phyloP scores from a whole-genome alignment of 1,284 basidiomycete species.

The Exsudoporus floridanus region DNA sequence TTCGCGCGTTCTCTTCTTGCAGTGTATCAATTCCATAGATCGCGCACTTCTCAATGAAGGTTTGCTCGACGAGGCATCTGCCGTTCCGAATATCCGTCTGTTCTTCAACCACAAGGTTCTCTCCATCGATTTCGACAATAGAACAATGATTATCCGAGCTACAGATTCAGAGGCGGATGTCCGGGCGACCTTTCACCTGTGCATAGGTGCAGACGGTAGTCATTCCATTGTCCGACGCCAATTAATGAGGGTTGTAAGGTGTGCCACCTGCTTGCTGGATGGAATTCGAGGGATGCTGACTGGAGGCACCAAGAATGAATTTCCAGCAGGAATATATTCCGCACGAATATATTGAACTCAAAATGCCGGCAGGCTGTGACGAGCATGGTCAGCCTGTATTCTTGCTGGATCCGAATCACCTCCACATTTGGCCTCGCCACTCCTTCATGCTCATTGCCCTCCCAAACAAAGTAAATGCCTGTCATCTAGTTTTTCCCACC shows the following conservation, averaged over 20 bases:
- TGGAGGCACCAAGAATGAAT: constrained; percentile 68
- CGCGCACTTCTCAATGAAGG: constrained; percentile 84
- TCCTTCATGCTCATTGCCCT: constrained; percentile 99
- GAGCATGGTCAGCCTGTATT: constrained; percentile 64
- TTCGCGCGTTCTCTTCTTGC: constrained; percentile 24
- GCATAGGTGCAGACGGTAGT: constrained; percentile 87
- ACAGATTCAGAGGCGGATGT: constrained; percentile 44
- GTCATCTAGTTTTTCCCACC: constrained; percentile 28
- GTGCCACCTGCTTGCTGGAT: constrained; percentile 30
- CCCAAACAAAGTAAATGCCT: constrained; percentile 80
- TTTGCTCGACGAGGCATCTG: constrained; percentile 70
- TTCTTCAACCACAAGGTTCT: constrained; percentile 83
- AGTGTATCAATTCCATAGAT: constrained; percentile 94
- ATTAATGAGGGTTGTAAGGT: constrained; percentile 90
- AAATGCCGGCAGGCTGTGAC: constrained; percentile 81
- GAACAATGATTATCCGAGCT: constrained; percentile 52
- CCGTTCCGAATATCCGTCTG: constrained; percentile 62
- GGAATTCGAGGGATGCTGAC: constrained; percentile 15
- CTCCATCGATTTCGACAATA: constrained; percentile 71
- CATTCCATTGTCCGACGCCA: constrained; percentile 83
- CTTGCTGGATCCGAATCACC: constrained; percentile 88
- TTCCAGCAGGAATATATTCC: constrained; percentile 93
- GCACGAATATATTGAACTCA: constrained; percentile 95
- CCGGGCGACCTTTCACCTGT: constrained; percentile 70
- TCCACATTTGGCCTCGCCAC: constrained; percentile 99